A percentile compares a stretch with the other conserved stretches of the same genome.
These are phyloP conservation scores for Phytophthora cryptogea DNA, from an alignment of 352 stramenopile species.

Conservation along the genomic window DNA sequence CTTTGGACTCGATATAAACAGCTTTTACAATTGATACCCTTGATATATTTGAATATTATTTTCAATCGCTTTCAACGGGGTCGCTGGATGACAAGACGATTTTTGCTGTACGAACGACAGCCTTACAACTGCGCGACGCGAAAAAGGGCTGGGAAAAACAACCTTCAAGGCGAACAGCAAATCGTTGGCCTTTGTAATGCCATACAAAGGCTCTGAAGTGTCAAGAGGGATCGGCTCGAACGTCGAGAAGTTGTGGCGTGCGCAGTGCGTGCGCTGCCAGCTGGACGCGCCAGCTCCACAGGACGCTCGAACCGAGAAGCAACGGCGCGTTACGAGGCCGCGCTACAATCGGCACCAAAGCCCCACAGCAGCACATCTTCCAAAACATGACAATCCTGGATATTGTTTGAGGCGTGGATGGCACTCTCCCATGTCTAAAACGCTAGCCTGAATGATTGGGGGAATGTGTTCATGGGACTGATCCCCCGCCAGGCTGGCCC, in stretches of 20 bases:
- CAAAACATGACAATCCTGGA: not conserved
- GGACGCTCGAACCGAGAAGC: not conserved
- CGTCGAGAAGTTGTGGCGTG: slow-evolving; percentile 39
- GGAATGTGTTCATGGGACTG: slow-evolving; percentile 16
- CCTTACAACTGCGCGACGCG: slow-evolving; percentile 28
- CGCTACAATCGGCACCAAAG: slow-evolving; percentile 7
- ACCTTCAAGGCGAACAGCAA: slow-evolving; percentile 13
- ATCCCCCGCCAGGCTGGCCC: too few relatives aligned
- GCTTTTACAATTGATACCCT: not conserved
- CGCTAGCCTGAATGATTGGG: slow-evolving; percentile 12
- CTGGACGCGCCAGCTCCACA: slow-evolving; percentile 11
- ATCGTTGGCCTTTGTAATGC: slow-evolving; percentile 14
- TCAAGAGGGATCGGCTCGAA: slow-evolving; percentile 36
- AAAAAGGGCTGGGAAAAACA: slow-evolving; percentile 18
- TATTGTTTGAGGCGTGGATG: not conserved
- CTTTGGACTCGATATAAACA: too few relatives aligned
- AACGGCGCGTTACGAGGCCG: slow-evolving; percentile 8
- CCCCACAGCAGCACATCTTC: slow-evolving; percentile 13
- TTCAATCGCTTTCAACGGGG: not conserved
- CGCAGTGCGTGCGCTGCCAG: slow-evolving; percentile 32
- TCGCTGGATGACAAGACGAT: not conserved
- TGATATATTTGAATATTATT: not conserved
- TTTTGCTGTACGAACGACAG: slow-evolving; percentile 25
- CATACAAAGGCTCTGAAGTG: not conserved
- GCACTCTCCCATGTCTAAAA: slow-evolving; percentile 13